Evolutionary conservation across 2,329 filamentous ascomycete genomes (phyloP).

Genomic region (Xenoacremonium recifei): DNA sequence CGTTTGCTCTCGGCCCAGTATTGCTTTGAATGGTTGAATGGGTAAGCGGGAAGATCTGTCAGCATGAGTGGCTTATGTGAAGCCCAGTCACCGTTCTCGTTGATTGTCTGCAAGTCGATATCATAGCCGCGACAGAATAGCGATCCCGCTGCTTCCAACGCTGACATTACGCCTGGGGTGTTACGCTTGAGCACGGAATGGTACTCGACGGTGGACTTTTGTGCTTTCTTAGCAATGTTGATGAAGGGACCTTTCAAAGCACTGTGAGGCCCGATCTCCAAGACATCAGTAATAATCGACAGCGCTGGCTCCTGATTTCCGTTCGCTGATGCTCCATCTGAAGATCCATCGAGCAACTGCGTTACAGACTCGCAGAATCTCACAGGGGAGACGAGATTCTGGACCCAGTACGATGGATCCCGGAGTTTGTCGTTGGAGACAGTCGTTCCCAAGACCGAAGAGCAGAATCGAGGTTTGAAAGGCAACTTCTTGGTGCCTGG

Average conservation of each 20-base stretch:
- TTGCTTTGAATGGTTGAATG: constrained; percentile 33
- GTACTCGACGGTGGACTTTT: constrained; percentile 21
- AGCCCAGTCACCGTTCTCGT: no score
- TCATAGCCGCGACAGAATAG: constrained; percentile 34
- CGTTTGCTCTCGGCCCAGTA: constrained; percentile 34
- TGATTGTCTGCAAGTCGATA: constrained; percentile 35
- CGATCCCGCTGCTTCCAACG: neutral
- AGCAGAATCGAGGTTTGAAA: constrained; percentile 14
- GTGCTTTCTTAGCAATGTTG: constrained; percentile 29
- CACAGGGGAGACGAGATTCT: constrained; percentile 34
- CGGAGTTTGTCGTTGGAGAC: neutral
- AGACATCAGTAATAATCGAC: constrained; percentile 2
- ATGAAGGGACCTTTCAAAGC: constrained; percentile 16
- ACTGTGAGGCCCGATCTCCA: constrained; percentile 24
- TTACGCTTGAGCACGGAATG: constrained; percentile 32
- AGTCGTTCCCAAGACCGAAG: constrained; percentile 29
- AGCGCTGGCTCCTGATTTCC: neutral
- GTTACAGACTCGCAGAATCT: no score
- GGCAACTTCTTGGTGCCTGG: neutral
- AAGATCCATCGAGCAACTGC: no score
- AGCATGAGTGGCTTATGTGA: no score
- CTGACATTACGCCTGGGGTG: neutral
- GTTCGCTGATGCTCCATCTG: no score
- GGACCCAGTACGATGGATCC: constrained; percentile 38
- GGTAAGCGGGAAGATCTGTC: constrained; percentile 35